Conservation (phyloP, 768 basidiomycete genomes). For the Crucibulum laeve region DNA sequence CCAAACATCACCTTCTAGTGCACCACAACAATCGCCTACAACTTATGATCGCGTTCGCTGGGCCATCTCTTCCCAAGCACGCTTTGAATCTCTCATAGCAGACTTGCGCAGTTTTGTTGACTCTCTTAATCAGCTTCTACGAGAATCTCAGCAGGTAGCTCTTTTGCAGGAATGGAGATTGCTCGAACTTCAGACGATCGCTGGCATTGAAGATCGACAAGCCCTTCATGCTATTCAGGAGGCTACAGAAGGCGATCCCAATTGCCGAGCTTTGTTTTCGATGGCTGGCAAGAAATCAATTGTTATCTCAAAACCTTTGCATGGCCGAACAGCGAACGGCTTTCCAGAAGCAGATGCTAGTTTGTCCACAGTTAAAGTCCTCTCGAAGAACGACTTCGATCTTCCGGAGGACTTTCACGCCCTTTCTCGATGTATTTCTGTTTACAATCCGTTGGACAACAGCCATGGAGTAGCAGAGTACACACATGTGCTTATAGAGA, state of each 20-base stretch:
- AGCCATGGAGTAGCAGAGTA: neutral
- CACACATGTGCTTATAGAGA: neutral
- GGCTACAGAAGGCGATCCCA: neutral
- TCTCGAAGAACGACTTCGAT: neutral
- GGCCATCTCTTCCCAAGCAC: neutral
- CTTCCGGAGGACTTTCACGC: neutral
- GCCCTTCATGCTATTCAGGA: neutral
- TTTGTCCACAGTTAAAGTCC: neutral
- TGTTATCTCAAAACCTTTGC: neutral
- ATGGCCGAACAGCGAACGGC: neutral
- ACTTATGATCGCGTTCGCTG: neutral
- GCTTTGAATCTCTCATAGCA: neutral
- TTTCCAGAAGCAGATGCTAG: neutral
- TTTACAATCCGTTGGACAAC: neutral
- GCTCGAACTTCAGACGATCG: neutral
- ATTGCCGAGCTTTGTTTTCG: neutral
- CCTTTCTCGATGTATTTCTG: neutral
- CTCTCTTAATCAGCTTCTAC: neutral
- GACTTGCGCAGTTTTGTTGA: neutral
- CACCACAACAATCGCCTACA: neutral
- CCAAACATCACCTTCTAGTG: neutral
- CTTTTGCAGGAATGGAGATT: neutral
- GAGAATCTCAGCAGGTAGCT: neutral
- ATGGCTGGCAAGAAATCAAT: neutral
- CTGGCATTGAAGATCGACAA: neutral